Conservation (phyloP, 179 eudicot genomes). For the Beta corolliflora region DNA sequence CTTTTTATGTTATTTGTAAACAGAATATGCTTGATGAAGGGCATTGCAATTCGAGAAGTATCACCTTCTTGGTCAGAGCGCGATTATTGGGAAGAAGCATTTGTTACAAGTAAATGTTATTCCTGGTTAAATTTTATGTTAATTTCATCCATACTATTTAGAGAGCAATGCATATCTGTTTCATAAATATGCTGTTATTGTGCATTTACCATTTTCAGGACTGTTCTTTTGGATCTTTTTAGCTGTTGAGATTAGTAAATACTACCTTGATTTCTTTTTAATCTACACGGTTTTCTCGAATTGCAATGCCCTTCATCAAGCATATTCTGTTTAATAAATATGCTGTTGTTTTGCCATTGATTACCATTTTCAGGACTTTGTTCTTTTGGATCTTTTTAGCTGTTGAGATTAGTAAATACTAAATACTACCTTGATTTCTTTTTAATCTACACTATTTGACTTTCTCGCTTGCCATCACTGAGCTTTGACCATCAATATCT, state of each 20-base stretch:
- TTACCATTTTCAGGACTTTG: background rate
- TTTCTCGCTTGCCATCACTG: too few relatives aligned
- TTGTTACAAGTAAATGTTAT: constrained; percentile 69
- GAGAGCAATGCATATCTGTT: background rate
- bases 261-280: too few relatives aligned
- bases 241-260: background rate
- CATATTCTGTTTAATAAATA: background rate
- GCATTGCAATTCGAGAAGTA: constrained; percentile 77
- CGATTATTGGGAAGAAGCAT: constrained; percentile 83
- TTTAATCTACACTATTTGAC: too few relatives aligned
- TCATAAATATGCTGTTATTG: background rate
- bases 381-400: constrained; percentile 1
- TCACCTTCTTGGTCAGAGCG: constrained; percentile 85
- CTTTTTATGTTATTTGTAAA: constrained; percentile 12
- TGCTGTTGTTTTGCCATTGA: background rate
- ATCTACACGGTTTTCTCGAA: constrained; percentile 43
- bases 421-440: background rate
- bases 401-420: background rate
- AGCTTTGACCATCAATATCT: too few relatives aligned
- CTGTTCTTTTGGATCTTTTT: constrained; percentile 1
- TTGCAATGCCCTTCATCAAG: constrained; percentile 56
- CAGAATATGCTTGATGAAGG: constrained; percentile 68
- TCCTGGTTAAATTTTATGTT: background rate
- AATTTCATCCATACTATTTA: constrained; percentile 8
- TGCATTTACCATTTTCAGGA: background rate